Evolutionary conservation across 2,329 filamentous ascomycete species (phyloP), one percentile per base, ranked within the genome.

Genomic region (Boeremia exigua): DNA sequence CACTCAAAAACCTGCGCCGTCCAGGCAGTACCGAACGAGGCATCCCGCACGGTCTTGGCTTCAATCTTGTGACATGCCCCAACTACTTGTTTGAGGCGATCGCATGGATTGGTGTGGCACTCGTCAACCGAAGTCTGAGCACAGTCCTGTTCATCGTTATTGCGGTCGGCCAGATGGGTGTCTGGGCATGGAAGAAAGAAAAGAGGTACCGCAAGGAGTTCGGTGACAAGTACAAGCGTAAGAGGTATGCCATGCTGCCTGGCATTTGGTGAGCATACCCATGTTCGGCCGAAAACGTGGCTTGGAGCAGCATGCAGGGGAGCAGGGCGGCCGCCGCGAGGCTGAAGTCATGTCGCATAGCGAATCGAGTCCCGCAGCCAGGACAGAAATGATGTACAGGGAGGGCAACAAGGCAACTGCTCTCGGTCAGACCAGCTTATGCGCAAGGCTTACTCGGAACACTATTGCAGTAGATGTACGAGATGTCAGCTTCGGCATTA

Each of bases 21-120:
- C 82, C 86, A 0, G 93, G 93, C 52, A 90, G 89, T 62, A 75
- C 90, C 1, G 92, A 96, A 74, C 86, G 94, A 56, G 92, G 92
- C 66, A 96, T 99, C 61, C 95, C 95, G 1, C 81, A 81, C 54
- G 95, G 95, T 25, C 86, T 94, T 55, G 91, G 93, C 28, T 98
- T 97, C 77, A 82, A 81, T 61, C 78, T 91, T 32, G 94, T 99
- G 48, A 99, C 95, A 11, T 96, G 93, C 80, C 95, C 95, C 37
- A 99, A 99, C 80, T 99, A 99, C 81, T 86, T 96, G 81, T 98
- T 96, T 67, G 95, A 99, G 74, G 83, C 90, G 6, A 75, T 96
- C 33, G 86, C 93, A 0, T 99, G 95, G 95, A 67, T 90, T 28
- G 93, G 92, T 25, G 82, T 98, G 51, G 88, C 90, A 65, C 73